These are phyloP conservation scores for Venturia effusa DNA, from an alignment of 2,329 filamentous ascomycete species.

Conservation along the genomic window DNA sequence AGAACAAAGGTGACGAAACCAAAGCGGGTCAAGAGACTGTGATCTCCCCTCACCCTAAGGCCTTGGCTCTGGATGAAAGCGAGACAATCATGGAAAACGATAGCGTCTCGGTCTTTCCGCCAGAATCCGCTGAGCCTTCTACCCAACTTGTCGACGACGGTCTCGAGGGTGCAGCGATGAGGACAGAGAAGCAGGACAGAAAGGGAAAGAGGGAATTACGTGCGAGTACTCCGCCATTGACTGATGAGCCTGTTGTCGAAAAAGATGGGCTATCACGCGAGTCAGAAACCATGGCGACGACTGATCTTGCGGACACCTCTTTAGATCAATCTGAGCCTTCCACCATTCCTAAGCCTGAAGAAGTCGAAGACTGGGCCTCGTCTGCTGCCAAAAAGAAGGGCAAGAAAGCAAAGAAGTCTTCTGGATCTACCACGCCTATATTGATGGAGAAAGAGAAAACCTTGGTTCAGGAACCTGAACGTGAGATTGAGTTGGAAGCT, in stretches of 20 bases:
- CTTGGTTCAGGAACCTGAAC: not conserved
- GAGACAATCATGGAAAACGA: not conserved
- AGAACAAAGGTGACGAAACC: not conserved
- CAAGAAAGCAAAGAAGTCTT: conserved; percentile 31
- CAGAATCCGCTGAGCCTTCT: not conserved
- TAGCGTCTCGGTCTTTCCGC: not conserved
- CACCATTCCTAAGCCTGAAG: not conserved
- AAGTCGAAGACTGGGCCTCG: not conserved
- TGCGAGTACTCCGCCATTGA: not conserved
- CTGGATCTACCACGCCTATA: not conserved
- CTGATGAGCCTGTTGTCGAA: not conserved
- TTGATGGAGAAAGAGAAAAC: not conserved
- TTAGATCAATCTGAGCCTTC: not conserved
- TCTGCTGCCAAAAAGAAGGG: conserved; percentile 32
- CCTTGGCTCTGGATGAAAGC: not conserved
- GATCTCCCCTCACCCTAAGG: not conserved
- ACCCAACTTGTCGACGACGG: not conserved
- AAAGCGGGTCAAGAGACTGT: not conserved
- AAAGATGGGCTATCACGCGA: not conserved
- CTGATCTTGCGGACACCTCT: not conserved
- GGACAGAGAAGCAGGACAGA: conserved; percentile 10
- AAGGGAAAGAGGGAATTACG: conserved; percentile 3
- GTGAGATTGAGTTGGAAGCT: not conserved
- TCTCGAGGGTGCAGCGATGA: not conserved
- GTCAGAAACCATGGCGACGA: not conserved